Evolutionary conservation across 805 yeast genomes (phyloP), one percentile per base, ranked within the genome.

Genomic region (Lipomyces orientalis): DNA sequence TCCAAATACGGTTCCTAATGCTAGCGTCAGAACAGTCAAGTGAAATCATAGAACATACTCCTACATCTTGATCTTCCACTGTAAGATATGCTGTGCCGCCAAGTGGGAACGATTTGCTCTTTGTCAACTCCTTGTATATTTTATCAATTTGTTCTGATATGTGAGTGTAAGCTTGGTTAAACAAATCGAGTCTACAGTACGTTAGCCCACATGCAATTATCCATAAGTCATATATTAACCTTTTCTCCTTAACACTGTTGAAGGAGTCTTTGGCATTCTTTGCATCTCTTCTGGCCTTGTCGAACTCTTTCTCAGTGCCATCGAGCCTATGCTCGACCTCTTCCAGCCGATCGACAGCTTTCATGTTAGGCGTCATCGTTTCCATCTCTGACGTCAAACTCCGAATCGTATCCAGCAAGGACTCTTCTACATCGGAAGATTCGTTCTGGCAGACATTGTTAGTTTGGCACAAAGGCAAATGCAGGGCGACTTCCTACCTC

Each of bases 41-140:
- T 7, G 29, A 22, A 6, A 37, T 52, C 3, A 16, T n/a, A 35
- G 8, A 16, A 22, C 5, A 2, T 25, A 4, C 35, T 58, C 70
- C 22, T 58, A 67, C 70, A 68, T 91, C 97, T 68, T 89, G 95
- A 73, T 92, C 93, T 73, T 92, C 97, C 49, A 93, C 79, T 0
- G 94, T 89, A 65, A 95, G 81, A 69, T 91, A 89, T 0, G 98
- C 98, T n/a, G 95, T 88, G 0, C 98, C 98, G 55, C 98, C 98
- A 35, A 90, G 82, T 1, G 97, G 89, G 39, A 91, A 86, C 0
- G 88, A 85, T 3, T 83, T 79, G 0, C 90, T 85, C 71, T 86
- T 88, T 0, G 98, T 95, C 61, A 95, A 82, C 74, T 93, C 98
- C 75, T 93, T 89, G 78, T 94, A 95, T 9, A 92, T 88, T 0